Evolutionary conservation across 2,329 filamentous ascomycete genomes (phyloP).

Genomic region (Verticillium isaacii): DNA sequence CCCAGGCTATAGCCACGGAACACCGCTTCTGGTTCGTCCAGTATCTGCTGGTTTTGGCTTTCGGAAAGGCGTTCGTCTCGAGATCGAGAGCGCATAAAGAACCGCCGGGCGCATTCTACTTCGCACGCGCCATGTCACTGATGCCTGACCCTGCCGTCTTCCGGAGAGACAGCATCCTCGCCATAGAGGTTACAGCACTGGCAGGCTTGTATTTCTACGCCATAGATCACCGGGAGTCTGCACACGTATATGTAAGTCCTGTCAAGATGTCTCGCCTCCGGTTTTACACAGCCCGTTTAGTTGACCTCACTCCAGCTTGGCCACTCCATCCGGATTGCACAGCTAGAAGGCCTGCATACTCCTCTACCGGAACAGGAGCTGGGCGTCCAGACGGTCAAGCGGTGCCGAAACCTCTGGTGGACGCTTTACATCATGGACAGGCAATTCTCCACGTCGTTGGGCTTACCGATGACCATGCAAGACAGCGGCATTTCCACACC

Average conservation of each 20-base stretch:
- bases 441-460: slow-evolving; percentile 21
- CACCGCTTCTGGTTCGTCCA: slow-evolving; percentile 17
- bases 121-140: slow-evolving; percentile 18
- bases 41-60: slow-evolving; percentile 23
- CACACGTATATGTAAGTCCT: slow-evolving; percentile 22
- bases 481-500: slow-evolving; percentile 29
- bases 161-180: slow-evolving; percentile 18
- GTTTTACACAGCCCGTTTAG: fast-evolving
- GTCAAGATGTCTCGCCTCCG: neutral
- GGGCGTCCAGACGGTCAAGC: slow-evolving; percentile 18
- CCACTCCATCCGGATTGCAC: slow-evolving; percentile 18
- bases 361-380: slow-evolving; percentile 16
- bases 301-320: slow-evolving; percentile 9
- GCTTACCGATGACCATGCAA: slow-evolving; percentile 29
- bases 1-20: slow-evolving; percentile 14
- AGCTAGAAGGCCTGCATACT: neutral
- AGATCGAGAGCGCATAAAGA: slow-evolving; percentile 12
- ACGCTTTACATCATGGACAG: slow-evolving; percentile 23
- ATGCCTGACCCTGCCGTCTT: slow-evolving; percentile 19
- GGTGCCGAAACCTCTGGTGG: slow-evolving; percentile 21
- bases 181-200: slow-evolving; percentile 21
- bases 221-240: slow-evolving; percentile 21
- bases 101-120: slow-evolving; percentile 18
- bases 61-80: slow-evolving; percentile 20
- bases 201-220: slow-evolving; percentile 18